Evolutionary conservation across 78 protist genomes (phyloP).

Genomic region (Dictyostelium purpureum): DNA sequence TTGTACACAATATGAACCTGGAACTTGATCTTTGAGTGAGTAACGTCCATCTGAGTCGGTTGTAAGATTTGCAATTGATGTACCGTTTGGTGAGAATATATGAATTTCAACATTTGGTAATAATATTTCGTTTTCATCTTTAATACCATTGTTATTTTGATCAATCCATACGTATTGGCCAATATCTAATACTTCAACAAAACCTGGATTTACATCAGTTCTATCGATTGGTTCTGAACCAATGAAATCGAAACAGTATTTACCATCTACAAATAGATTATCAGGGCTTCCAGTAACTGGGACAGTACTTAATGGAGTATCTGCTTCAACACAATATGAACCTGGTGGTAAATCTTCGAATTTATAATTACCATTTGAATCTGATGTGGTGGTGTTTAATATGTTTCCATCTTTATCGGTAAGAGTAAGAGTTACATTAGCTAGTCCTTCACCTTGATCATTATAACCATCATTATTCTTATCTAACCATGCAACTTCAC

Average conservation of each 20-base stretch:
- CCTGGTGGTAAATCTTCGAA: conserved; percentile 23
- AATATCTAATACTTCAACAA: not conserved
- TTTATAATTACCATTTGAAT: not conserved
- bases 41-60: not conserved
- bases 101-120: not conserved
- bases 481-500: conserved; percentile 9
- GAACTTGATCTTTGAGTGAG: not conserved
- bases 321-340: not conserved
- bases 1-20: conserved; percentile 1
- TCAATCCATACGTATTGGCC: conserved; percentile 32
- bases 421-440: not conserved
- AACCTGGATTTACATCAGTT: not conserved
- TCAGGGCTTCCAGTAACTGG: not conserved
- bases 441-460: not conserved
- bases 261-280: not conserved
- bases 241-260: not conserved
- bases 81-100: not conserved
- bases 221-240: not conserved
- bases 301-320: not conserved
- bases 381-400: not conserved
- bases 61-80: not conserved
- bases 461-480: conserved; percentile 5
- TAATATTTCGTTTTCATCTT: not conserved
- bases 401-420: not conserved
- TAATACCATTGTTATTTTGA: conserved; percentile 9